A percentile compares a stretch with the other conserved stretches of the same genome.
Conservation (phyloP, 2,329 filamentous ascomycete genomes). For the Zopfia rhizophila region DNA sequence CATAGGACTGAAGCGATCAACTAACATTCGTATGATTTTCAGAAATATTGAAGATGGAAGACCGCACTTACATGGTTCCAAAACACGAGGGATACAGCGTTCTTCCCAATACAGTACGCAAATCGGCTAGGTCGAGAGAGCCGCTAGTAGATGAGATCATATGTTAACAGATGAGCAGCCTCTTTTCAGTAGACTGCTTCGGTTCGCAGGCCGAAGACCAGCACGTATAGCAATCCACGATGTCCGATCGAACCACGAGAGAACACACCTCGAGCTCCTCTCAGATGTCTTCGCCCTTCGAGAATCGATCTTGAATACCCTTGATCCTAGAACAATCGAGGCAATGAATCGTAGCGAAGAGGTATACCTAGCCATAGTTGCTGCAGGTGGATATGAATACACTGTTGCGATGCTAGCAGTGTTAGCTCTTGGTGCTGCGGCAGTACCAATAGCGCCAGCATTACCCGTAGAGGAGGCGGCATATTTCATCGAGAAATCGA, state of each 20-base stretch:
- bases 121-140: not conserved
- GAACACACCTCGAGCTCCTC: constrained; percentile 56
- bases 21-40: constrained; percentile 14
- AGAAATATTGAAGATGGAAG: constrained; percentile 32
- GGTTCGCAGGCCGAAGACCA: constrained; percentile 50
- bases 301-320: constrained; percentile 43
- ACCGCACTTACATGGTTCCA: constrained; percentile 40
- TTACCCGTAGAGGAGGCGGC: constrained; percentile 56
- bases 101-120: constrained; percentile 46
- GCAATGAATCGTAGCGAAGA: constrained; percentile 48
- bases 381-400: constrained; percentile 60
- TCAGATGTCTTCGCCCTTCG: constrained; percentile 58
- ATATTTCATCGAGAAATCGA: constrained; percentile 58
- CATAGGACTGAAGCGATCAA: not conserved
- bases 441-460: constrained; percentile 57
- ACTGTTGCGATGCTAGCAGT: constrained; percentile 60
- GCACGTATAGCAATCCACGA: constrained; percentile 53
- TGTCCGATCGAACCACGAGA: constrained; percentile 47
- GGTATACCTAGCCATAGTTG: constrained; percentile 58
- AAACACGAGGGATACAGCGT: constrained; percentile 38
- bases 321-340: constrained; percentile 38
- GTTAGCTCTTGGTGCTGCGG: constrained; percentile 59
- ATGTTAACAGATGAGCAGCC: constrained; percentile 32
- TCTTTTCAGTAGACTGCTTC: constrained; percentile 54
- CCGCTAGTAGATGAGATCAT: not conserved